Base-by-base conservation (phyloP, 2,329 filamentous ascomycete species). In the Helotiales sp. region DNA sequence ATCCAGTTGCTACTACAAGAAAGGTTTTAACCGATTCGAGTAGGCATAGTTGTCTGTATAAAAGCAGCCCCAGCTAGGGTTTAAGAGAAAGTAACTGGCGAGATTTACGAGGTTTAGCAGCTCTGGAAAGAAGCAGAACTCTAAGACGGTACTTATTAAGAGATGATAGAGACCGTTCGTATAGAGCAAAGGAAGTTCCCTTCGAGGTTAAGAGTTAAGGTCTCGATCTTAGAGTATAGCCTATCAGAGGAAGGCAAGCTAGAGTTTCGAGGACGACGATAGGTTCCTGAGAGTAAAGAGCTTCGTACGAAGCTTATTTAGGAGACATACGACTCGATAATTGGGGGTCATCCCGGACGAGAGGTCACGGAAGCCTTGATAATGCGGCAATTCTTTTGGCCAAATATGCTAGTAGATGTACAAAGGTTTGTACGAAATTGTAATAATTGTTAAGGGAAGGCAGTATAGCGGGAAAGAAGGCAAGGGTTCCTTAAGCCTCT, bases 401-500 rank as follows among this genome's bases (percentile, higher is more conserved):
- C 40, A 44, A 19, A 19, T 17, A 44, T 44, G 40, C 40, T 44
- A 44, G 8, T 5, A 24, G 40, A 44, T 15, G 17, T 44, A 12
- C 7, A 17, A 44, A 40, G 34, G 29, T 57, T 57, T 29, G 22
- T 52, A 25, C 19, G 31, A 27, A 55, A 52, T 30, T 59, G 30
- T 29, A 30, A 59, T 30, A 33, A 6, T 13, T 59, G 47, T 19
- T n/a, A 29, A 10, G 15, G 33, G n/a, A 42, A 33, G 9, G 48
- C 49, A n/a, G 38, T 42, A 4, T 59, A 34, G 52, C 19, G 48
- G 31, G 40, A 40, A 13, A 52, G 44, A 17, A 42, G 42, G 29
- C 12, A 55, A 31, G 57, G 51, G n/a, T 48, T 55, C 13, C 31
- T 59, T 19, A 59, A 56, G 34, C 30, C 57, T 17, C 31, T 59